Base-by-base conservation (phyloP, 441 rosid genomes). In the Oxalis stricta region DNA sequence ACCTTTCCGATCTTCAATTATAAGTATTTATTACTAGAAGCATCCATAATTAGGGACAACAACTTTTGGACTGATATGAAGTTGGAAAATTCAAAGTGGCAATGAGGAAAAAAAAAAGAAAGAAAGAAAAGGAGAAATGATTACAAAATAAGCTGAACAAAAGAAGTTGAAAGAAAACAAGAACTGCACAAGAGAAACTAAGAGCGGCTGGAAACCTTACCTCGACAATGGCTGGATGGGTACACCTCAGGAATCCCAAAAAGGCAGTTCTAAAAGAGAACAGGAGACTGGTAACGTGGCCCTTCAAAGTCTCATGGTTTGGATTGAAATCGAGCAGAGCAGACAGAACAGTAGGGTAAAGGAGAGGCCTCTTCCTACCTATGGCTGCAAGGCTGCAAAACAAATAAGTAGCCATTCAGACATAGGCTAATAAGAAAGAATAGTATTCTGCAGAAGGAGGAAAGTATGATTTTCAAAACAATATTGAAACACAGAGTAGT, bases 181-280 rank as follows among this genome's bases (percentile, higher is more conserved):
- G 60, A 22, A n/a, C 28, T 23, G 33, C 46, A 40, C 44, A 44
- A 41, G 36, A 44, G 45, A 33, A 21, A 31, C 30, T n/a, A n/a
- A n/a, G n/a, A n/a, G n/a, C n/a, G n/a, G n/a, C n/a, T n/a, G n/a
- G n/a, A n/a, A 33, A 56, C 53, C 23, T 42, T 69, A 88, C 99
- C 97, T 93, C 99, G 37, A 78, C 40, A 52, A 80, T 75, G 47
- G 79, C 31, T 21, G 96, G 82, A 73, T 65, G 53, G 33, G 82
- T 67, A 64, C 88, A 78, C 66, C 97, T 73, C 50, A 93, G 77
- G 68, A 93, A 88, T 63, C 97, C 97, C 68, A 93, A 58, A 58
- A 84, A 85, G 34, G 99, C 95, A 56, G 94, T 84, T 69, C 95
- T 84, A 36, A 93, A 45, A 21, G 97, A 93, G 66, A 78, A 88